phyloP scores from a whole-genome alignment of 768 basidiomycete species.

The Trametes punicea region DNA sequence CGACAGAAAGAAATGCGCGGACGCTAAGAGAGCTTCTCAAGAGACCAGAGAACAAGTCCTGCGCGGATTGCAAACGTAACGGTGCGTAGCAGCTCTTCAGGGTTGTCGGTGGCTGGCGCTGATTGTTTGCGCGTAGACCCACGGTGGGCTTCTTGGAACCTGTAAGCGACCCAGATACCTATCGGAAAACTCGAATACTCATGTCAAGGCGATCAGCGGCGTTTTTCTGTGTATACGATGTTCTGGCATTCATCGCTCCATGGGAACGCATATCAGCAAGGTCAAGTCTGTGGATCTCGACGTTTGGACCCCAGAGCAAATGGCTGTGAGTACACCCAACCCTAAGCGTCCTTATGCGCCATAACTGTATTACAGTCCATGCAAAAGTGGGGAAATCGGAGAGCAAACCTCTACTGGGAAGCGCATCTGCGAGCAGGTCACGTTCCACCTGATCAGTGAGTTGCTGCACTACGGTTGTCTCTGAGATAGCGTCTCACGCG shows the following conservation, averaged over 20 bases:
- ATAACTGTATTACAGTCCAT: constrained; percentile 51
- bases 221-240: constrained; percentile 96
- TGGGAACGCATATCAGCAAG: constrained; percentile 98
- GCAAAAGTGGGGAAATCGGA: constrained; percentile 91
- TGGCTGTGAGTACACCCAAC: constrained; percentile 59
- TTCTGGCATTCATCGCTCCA: constrained; percentile 94
- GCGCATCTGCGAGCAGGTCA: constrained; percentile 91
- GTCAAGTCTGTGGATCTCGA: constrained; percentile 98
- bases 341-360: not conserved
- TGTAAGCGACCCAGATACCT: constrained; percentile 46
- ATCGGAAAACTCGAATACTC: not conserved
- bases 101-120: not conserved
- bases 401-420: constrained; percentile 97
- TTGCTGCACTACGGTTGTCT: constrained; percentile 15
- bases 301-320: constrained; percentile 96
- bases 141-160: constrained; percentile 97
- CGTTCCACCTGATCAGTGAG: constrained; percentile 91
- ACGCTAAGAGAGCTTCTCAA: constrained; percentile 87
- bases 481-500: not conserved
- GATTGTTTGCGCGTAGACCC: constrained; percentile 57
- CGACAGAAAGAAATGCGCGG: constrained; percentile 73
- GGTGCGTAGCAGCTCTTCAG: constrained; percentile 46
- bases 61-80: constrained; percentile 96
- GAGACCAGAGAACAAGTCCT: constrained; percentile 86
- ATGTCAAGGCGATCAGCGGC: constrained; percentile 48